Percentiles rank a stretch among this genome's conserved stretches.
Conservation (phyloP, 2,329 filamentous ascomycete genomes). For the Calonectria montana region DNA sequence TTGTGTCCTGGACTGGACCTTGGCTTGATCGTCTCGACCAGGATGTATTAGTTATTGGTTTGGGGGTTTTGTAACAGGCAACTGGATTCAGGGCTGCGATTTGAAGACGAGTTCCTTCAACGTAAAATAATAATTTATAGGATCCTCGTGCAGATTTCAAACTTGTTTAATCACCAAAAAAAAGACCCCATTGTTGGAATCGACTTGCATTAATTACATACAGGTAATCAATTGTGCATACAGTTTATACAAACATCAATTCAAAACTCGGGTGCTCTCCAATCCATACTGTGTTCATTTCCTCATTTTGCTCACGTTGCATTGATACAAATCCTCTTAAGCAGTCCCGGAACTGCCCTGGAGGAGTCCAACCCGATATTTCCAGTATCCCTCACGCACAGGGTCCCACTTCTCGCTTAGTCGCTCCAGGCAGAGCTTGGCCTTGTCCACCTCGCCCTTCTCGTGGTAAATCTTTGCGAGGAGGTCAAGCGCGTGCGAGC, state of each 20-base stretch:
- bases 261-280: background rate
- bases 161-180: background rate
- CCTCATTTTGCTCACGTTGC: background rate
- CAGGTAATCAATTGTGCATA: background rate
- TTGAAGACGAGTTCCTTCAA: too few species aligned
- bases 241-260: background rate
- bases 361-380: slow-evolving; percentile 60
- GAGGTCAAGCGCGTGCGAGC: slow-evolving; percentile 77
- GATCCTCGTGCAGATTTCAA: too few species aligned
- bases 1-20: background rate
- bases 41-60: too few species aligned
- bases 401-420: slow-evolving; percentile 90
- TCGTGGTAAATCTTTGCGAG: slow-evolving; percentile 76
- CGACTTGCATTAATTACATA: background rate
- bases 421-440: slow-evolving; percentile 76
- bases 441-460: slow-evolving; percentile 68
- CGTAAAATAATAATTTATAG: too few species aligned
- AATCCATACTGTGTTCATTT: background rate
- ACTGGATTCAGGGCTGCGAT: too few species aligned
- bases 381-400: slow-evolving; percentile 92
- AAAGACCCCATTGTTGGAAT: background rate
- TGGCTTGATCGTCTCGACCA: background rate
- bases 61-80: background rate
- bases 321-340: background rate
- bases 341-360: slow-evolving; percentile 14